These are phyloP conservation scores for Sanghuangporus baumii DNA, from an alignment of 1,284 basidiomycete genomes.

Conservation along the genomic window DNA sequence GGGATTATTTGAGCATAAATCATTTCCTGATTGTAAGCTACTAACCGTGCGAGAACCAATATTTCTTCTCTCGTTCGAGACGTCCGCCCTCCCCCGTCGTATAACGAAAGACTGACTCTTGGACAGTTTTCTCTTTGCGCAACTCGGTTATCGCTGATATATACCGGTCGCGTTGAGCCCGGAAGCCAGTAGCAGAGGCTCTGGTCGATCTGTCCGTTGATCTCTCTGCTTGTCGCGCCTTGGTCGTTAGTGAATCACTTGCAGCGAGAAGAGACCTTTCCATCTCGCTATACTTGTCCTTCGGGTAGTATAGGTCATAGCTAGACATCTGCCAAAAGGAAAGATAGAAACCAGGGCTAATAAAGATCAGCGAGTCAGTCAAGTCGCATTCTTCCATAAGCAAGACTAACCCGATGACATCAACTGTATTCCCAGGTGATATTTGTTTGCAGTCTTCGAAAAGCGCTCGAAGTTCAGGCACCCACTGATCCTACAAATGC, in stretches of 20 bases:
- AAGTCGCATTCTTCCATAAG: background rate
- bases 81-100: slow-evolving; percentile 32
- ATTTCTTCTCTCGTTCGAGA: slow-evolving; percentile 71
- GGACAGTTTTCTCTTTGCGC: slow-evolving; percentile 17
- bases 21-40: slow-evolving; percentile 2
- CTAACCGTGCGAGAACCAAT: slow-evolving; percentile 84
- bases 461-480: slow-evolving; percentile 59
- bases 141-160: slow-evolving; percentile 5
- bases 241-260: slow-evolving; percentile 57
- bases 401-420: slow-evolving; percentile 63
- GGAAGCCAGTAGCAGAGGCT: background rate
- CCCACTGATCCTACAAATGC: slow-evolving; percentile 53
- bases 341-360: slow-evolving; percentile 82
- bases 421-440: slow-evolving; percentile 56
- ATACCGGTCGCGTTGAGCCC: slow-evolving; percentile 10
- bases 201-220: slow-evolving; percentile 29
- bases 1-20: background rate
- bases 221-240: slow-evolving; percentile 54
- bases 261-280: slow-evolving; percentile 48
- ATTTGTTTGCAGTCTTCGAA: slow-evolving; percentile 70
- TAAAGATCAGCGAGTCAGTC: slow-evolving; percentile 7
- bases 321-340: slow-evolving; percentile 94
- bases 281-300: slow-evolving; percentile 65
- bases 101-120: slow-evolving; percentile 18
- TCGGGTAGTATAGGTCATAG: slow-evolving; percentile 78